Percentiles rank a stretch among this genome's conserved stretches.
These are phyloP conservation scores for Jaenimonas drosophilae DNA, from an alignment of 208 protist species.

Conservation along the genomic window DNA sequence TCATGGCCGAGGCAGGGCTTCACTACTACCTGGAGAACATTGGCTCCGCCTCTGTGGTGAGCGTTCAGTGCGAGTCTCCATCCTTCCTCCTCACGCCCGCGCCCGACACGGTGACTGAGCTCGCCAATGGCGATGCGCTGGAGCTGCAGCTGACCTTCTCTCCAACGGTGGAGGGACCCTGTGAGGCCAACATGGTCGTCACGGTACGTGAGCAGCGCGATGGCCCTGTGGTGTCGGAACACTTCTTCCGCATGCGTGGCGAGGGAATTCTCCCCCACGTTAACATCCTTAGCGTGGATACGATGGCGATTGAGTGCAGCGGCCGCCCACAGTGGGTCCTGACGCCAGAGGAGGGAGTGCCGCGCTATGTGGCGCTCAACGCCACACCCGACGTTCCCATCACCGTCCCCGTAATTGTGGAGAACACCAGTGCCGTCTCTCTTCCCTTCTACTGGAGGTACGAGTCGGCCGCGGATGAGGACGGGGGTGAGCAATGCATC, in stretches of 20 bases:
- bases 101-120: constrained; percentile 11
- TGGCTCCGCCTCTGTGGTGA: constrained; percentile 57
- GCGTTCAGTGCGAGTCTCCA: constrained; percentile 36
- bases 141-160: constrained; percentile 34
- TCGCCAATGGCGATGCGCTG: constrained; percentile 28
- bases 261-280: constrained; percentile 62
- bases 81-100: constrained; percentile 30
- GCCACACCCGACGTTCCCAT: constrained; percentile 45
- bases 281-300: constrained; percentile 36
- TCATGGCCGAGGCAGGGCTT: constrained; percentile 23
- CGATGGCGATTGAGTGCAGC: constrained; percentile 20
- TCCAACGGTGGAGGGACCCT: constrained; percentile 37
- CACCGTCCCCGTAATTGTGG: constrained; percentile 32
- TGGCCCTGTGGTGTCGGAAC: constrained; percentile 35
- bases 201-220: constrained; percentile 30
- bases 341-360: constrained; percentile 11
- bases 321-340: constrained; percentile 23
- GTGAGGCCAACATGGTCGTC: constrained; percentile 31
- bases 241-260: constrained; percentile 38
- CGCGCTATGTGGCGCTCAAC: constrained; percentile 40
- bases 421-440: constrained; percentile 49
- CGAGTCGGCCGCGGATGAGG: not conserved
- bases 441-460: constrained; percentile 52
- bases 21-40: constrained; percentile 66
- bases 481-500: not conserved